These are phyloP conservation scores for Neoascochyta sp. DNA, from an alignment of 2,329 filamentous ascomycete genomes.

Conservation along the genomic window DNA sequence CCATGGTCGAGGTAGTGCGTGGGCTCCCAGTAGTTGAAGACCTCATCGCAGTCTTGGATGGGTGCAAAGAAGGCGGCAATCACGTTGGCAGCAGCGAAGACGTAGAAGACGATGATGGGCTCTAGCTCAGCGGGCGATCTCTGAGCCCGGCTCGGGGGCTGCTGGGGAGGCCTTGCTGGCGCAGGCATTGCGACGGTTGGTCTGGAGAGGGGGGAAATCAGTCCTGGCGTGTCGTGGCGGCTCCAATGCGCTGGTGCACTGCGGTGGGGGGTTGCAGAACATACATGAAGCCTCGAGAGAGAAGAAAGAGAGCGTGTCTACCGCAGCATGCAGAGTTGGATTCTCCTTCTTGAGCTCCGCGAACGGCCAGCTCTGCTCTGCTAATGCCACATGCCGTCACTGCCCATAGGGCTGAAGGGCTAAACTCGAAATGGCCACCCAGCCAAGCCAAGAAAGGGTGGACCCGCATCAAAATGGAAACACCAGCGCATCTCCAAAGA, in stretches of 20 bases:
- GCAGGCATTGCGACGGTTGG: slow-evolving; percentile 5
- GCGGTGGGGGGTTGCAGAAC: too few species aligned
- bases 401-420: slow-evolving; percentile 18
- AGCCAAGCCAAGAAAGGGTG: slow-evolving; percentile 17
- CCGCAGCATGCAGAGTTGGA: slow-evolving; percentile 15
- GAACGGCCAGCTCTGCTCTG: too few species aligned
- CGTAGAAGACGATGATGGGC: slow-evolving; percentile 73
- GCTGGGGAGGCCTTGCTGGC: slow-evolving; percentile 6
- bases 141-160: slow-evolving; percentile 1
- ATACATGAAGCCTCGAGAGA: too few species aligned
- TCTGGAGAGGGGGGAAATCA: slow-evolving; percentile 5
- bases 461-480: slow-evolving; percentile 21
- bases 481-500: slow-evolving; percentile 20
- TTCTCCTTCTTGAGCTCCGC: too few species aligned
- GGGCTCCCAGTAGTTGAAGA: slow-evolving; percentile 99
- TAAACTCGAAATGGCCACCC: too few species aligned
- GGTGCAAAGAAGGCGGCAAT: slow-evolving; percentile 78
- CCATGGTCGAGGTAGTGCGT: slow-evolving; percentile 90
- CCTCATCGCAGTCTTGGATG: slow-evolving; percentile 97
- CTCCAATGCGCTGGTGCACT: background rate
- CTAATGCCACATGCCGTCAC: slow-evolving; percentile 11
- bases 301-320: slow-evolving; percentile 1
- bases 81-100: slow-evolving; percentile 70
- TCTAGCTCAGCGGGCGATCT: slow-evolving; percentile 49
- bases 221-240: slow-evolving; percentile 15